Evolutionary conservation across 805 yeast species (phyloP), one percentile per base, ranked within the genome.

Genomic region (Candida coquimbonensis): DNA sequence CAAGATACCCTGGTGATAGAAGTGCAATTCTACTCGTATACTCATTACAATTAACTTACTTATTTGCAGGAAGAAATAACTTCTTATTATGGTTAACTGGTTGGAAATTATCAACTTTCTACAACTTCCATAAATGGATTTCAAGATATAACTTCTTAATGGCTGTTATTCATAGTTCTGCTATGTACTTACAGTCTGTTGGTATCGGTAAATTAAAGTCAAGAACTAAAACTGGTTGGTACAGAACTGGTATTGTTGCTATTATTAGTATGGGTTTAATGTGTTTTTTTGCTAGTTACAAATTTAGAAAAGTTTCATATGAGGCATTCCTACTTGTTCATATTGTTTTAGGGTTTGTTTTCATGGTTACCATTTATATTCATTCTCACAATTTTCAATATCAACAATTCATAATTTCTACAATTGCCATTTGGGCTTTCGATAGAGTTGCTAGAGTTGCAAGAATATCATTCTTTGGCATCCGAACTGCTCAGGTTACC

Each of bases 11-110:
- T 9, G 60, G 59, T 53, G 63, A 59, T 40, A 50, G 63, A 49
- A 46, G 54, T 9, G 63, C 56, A 36, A 44, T 52, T 24, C 36
- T 57, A 8, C 35, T 47, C 11, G 56, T 67, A 39, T 66, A 65
- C 19, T 60, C 64, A 26, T 52, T 80, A 46, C 87, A 90, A 0
- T 55, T 74, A 9, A 57, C 79, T 25, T 71, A 80, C 44, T 60
- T 84, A 39, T 80, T 85, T 56, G 81, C 86, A 7, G 85, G 88
- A 11, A 69, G 95, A 55, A 87, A 84, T 64, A 87, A 83, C 62
- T 71, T 87, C 41, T 62, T 85, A 50, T 72, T 75, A 48, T 69
- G 66, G 63, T 46, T 81, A 14, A 78, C 91, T 0, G 87, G 88
- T 9, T 75, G 87, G 77, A 68, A 78, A 7, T 81, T 76, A 52